Base-by-base conservation (phyloP, 768 basidiomycete species). In the Naematelia aurantialba region DNA sequence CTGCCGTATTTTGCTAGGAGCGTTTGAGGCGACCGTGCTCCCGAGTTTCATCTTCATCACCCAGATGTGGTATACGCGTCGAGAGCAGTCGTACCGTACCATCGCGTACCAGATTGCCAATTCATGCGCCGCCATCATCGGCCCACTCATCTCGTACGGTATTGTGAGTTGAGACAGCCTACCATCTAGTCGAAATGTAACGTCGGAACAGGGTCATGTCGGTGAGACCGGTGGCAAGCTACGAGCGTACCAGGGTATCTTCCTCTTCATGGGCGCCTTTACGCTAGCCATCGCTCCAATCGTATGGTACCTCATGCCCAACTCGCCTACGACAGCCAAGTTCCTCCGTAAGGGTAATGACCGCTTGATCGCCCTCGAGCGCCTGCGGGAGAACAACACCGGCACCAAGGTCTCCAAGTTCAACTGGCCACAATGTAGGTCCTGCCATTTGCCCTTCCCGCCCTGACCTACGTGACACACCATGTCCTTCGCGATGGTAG, bases 21-120 rank as follows among this genome's bases (percentile, higher is more conserved):
- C 45, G 1, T 81, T 82, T 58, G 80, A 82, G 56, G 81, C 81
- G 26, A 80, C 80, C 5, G 81, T 83, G 25, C 78, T 81, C 29
- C 82, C 81, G 4, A 79, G 78, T 50, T 82, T 82, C 70, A 80
- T 83, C 53, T 50, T 73, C 26, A 68, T 82, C 52, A 82, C 81
- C 80, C 81, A 71, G 53, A 74, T 74, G 72, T 74, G 72, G 72
- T 74, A 67, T 65, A 47, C 55, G 8, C 56, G 72, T 57, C 59
- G 72, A 29, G 62, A 63, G 47, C 62, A 63, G 27, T 59, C 67
- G 8, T 68, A 61, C 56, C 61, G 69, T 17, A 67, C 63, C 14
- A 62, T 63, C 47, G 62, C 64, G 10, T 72, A 42, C 78, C 80
- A 50, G 79, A 79, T 29, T 75, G 76, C 60, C 47, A 63, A 63